Percentiles rank a stretch among this genome's conserved stretches.
phyloP scores from a whole-genome alignment of 371 early-diverging fungal species.

The Saksenaea vasiformis region DNA sequence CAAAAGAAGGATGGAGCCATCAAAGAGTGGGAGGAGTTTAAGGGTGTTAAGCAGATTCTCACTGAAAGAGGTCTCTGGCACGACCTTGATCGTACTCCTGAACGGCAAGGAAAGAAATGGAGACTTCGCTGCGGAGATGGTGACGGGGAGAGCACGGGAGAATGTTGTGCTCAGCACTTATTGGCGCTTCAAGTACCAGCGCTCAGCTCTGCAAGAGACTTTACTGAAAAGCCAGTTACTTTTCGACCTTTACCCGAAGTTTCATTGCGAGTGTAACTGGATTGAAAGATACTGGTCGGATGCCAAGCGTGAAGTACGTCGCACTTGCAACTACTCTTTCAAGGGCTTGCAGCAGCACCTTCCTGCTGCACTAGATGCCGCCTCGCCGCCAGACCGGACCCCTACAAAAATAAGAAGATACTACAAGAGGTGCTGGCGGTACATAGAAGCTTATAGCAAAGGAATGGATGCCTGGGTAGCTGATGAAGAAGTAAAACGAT shows the following conservation, averaged over 20 bases:
- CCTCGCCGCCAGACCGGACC: background rate
- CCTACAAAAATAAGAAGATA: background rate
- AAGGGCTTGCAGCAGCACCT: background rate
- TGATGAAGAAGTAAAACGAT: background rate
- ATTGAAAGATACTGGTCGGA: no score
- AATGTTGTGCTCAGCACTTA: background rate
- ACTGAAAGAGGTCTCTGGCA: background rate
- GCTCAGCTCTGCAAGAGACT: no score
- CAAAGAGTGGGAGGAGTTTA: background rate
- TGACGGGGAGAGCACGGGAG: background rate
- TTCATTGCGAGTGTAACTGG: no score
- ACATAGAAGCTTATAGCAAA: slow-evolving; percentile 10
- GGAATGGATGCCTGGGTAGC: background rate
- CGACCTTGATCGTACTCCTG: background rate
- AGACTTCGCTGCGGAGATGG: background rate
- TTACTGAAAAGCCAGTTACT: no score
- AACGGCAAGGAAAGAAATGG: background rate
- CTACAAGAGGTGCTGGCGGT: background rate
- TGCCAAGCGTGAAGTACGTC: background rate
- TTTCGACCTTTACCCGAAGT: no score
- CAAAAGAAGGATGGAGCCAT: no score
- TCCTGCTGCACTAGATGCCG: background rate
- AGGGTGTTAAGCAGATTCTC: background rate
- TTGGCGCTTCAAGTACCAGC: background rate
- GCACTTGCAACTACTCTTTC: background rate